Base-by-base conservation (phyloP, 2,329 filamentous ascomycete species). In the Penicillium sp. region DNA sequence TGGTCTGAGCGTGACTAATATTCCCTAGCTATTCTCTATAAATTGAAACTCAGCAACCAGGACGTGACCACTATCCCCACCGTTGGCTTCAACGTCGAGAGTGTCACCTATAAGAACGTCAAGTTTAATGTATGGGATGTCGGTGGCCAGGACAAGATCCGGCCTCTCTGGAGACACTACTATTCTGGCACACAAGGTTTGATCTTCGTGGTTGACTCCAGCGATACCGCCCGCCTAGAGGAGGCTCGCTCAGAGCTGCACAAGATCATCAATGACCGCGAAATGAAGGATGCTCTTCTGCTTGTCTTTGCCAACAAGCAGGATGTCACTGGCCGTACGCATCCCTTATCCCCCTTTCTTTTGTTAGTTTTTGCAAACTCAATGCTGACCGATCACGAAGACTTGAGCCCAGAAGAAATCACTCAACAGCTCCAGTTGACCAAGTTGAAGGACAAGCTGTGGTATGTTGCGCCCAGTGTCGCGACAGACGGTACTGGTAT, bases 91-190 rank as follows among this genome's bases (percentile, higher is more conserved):
- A 97, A 97, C 83, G 94, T 97, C 75, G 93, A 97, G 82, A 95
- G 91, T 4, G 92, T 97, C 68, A 95, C 92, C 64, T 96, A 96
- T 82, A 96, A 96, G 84, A 97, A 97, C 75, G 92, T 96, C 77
- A 95, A 96, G 78, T 97, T 97, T 81, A 97, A 95, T 69, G 93
- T 97, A 59, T 97, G 93, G 93, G 93, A 97, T 80, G 93, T 97
- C 55, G 93, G 93, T 76, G 93, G 93, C 61, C 93, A 97, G 81
- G 93, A 97, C 83, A 97, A 97, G 86, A 97, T 97, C 70, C 85
- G 93, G 63, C 93, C 93, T 59, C 80, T 97, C 56, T 97, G 93
- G 93, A 87, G 93, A 77, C 93, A 97, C 81, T 97, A 97, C 80
- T 97, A 95, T 72, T 88, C 85, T 64, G 88, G 87, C 86, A 97